Base-by-base conservation (phyloP, 2,329 filamentous ascomycete genomes). In the Fusarium aywerte region DNA sequence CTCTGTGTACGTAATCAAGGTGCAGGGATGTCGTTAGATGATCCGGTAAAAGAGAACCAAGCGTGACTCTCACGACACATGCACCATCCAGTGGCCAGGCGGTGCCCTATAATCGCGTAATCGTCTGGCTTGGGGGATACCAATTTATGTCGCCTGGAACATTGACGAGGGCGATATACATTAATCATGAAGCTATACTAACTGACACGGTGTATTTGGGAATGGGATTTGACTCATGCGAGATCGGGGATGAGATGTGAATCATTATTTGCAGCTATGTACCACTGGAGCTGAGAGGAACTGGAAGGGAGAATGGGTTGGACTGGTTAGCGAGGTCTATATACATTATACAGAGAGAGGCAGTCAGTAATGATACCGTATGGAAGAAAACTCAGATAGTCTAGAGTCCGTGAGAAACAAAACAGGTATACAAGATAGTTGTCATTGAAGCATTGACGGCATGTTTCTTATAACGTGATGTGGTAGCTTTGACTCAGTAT, bases 331-430 rank as follows among this genome's bases (percentile, higher is more conserved):
- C 0, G 58, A 62, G 4, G 1, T 21, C 0, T 62, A 62, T 4
- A n/a, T 61, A 0, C 58, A 62, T 2, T 6, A 62, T 62, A 57
- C 29, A 42, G 4, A 57, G 58, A 16, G 57, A 62, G 1, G 21
- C 57, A 1, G 10, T 62, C 2, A 36, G n/a, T 18, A 33, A 55
- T 15, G 12, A 42, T 13, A 5, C 10, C 0, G 9, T 6, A 1
- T 62, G 57, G 57, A 16, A 55, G 2, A 36, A 27, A 0, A 31
- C 47, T 5, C 18, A 40, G 15, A 23, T 62, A 16, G 33, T 45
- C 1, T 62, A 23, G 5, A 32, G 27, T n/a, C n/a, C n/a, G n/a
- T n/a, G n/a, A n/a, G n/a, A n/a, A n/a, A n/a, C n/a, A n/a, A n/a
- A n/a, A n/a, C n/a, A n/a, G n/a, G n/a, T n/a, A n/a, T n/a, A n/a